Evolutionary conservation across 2,329 filamentous ascomycete species (phyloP).

Genomic region (Aureobasidium subglaciale): DNA sequence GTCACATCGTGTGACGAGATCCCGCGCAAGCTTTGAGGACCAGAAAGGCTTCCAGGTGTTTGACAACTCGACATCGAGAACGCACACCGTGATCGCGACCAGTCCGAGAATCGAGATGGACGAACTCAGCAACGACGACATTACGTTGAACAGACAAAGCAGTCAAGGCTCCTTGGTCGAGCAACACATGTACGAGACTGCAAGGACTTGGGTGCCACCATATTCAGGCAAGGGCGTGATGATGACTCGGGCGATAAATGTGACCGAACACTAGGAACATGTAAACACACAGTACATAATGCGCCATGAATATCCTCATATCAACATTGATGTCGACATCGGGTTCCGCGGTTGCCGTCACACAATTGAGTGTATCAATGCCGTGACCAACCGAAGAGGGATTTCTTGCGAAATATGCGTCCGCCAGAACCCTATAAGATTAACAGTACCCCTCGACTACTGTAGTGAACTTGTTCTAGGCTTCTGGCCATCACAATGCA

Average conservation of each 20-base stretch:
- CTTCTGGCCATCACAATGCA: neutral
- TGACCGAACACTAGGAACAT: neutral
- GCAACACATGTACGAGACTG: slow-evolving; percentile 4
- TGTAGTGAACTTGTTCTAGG: too few species aligned
- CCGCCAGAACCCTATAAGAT: neutral
- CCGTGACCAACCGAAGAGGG: neutral
- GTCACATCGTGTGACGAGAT: neutral
- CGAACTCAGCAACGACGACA: neutral
- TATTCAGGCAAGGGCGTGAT: slow-evolving; percentile 9
- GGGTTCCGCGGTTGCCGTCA: neutral
- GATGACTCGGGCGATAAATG: slow-evolving; percentile 5
- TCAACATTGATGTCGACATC: neutral
- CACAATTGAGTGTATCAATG: neutral
- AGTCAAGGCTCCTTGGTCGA: slow-evolving; percentile 9
- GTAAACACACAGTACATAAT: neutral
- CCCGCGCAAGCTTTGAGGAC: neutral
- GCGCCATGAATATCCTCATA: neutral
- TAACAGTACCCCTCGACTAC: neutral
- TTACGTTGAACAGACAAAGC: neutral
- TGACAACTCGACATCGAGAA: neutral
- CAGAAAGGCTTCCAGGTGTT: slow-evolving; percentile 12
- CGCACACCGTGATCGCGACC: neutral
- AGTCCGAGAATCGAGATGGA: neutral
- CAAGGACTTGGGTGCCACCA: neutral
- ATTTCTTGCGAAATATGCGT: neutral